phyloP scores from a whole-genome alignment of 78 protist species.

The Emiliania huxleyi region DNA sequence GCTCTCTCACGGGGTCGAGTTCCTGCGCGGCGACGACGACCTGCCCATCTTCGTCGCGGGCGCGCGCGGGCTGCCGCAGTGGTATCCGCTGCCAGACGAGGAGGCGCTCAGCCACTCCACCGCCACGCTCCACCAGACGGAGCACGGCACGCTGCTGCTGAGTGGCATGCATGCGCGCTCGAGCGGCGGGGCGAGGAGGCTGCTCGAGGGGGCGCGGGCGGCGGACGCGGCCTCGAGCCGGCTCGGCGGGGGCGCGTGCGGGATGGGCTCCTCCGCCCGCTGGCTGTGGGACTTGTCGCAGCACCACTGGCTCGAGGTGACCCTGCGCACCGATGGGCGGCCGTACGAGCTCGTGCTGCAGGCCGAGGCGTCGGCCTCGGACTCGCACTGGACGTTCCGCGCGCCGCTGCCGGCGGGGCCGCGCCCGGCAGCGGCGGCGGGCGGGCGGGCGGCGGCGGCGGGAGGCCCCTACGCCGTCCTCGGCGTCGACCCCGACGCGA shows the following conservation, averaged over 20 bases:
- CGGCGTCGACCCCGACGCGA: not conserved
- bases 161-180: not conserved
- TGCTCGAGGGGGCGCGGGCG: not conserved
- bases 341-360: not conserved
- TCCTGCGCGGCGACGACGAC: not conserved
- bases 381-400: not conserved
- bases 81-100: not conserved
- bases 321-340: not conserved
- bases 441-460: not conserved
- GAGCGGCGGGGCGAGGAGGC: no score
- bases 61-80: not conserved
- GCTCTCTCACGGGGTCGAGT: not conserved
- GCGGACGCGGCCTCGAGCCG: not conserved
- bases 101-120: not conserved
- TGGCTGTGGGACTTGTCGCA: not conserved
- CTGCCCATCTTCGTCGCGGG: not conserved
- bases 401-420: not conserved
- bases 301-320: slow-evolving; percentile 17
- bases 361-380: not conserved
- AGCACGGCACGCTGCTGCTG: not conserved
- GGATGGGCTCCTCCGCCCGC: not conserved
- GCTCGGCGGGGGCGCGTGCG: not conserved
- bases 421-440: not conserved
- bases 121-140: not conserved
- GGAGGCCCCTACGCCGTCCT: not conserved